These are phyloP conservation scores for Mucor sp. DNA, from an alignment of 371 early-diverging fungal genomes.

Conservation along the genomic window DNA sequence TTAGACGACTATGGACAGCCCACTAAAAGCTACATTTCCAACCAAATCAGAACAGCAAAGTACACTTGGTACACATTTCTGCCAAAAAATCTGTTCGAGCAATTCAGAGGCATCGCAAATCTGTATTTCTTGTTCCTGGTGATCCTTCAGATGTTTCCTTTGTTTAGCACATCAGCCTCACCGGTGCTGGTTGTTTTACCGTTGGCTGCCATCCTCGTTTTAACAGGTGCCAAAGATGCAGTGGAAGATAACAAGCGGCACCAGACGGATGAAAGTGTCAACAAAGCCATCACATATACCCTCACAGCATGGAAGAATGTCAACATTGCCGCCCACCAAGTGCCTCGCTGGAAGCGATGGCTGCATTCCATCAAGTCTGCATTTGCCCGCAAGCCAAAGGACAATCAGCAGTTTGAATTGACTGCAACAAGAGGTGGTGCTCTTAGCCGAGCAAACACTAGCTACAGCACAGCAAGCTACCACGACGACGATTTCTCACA, in stretches of 20 bases:
- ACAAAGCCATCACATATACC: slow-evolving; percentile 57
- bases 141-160: slow-evolving; percentile 82
- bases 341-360: slow-evolving; percentile 34
- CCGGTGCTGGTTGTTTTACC: slow-evolving; percentile 87
- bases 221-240: slow-evolving; percentile 94
- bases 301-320: slow-evolving; percentile 61
- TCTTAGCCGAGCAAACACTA: slow-evolving; percentile 6
- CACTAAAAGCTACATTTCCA: slow-evolving; percentile 40
- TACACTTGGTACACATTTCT: slow-evolving; percentile 88
- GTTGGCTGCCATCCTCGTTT: slow-evolving; percentile 76
- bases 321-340: slow-evolving; percentile 50
- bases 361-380: background rate
- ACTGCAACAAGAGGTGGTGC: background rate
- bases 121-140: slow-evolving; percentile 91
- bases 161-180: slow-evolving; percentile 66
- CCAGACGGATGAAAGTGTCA: slow-evolving; percentile 79
- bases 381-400: background rate
- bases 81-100: slow-evolving; percentile 92
- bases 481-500: background rate
- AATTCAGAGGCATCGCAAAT: slow-evolving; percentile 93
- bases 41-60: slow-evolving; percentile 82
- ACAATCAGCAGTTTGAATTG: slow-evolving; percentile 18
- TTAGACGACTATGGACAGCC: slow-evolving; percentile 50
- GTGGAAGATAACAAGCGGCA: slow-evolving; percentile 94
- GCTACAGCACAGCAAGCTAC: background rate